Base-by-base conservation (phyloP, 164 flowering plant genomes). In the Stephania japonica region DNA sequence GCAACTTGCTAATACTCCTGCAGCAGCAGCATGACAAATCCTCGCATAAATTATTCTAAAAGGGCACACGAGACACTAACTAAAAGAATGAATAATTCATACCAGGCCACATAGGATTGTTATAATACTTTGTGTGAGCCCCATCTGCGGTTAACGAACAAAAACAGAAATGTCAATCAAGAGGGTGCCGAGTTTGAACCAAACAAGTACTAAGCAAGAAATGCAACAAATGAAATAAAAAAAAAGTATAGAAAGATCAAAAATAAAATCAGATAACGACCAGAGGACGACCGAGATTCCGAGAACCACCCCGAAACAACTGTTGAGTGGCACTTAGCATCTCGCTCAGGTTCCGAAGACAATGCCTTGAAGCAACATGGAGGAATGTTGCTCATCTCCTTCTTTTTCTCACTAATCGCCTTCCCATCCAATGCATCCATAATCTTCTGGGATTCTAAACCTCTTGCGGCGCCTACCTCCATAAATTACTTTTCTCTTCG, bases 71-170 rank as follows among this genome's bases (percentile, higher is more conserved):
- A 32, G 4, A 64, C 19, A 53, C 38, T 8, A 23, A 6, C 42
- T 38, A 70, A 26, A 64, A 24, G 4, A 13, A 56, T 32, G 18
- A 27, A 53, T 18, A 47, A 63, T 25, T 7, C 81, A 43, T 80
- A 95, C 99, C 99, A 66, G 96, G 98, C 99, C 99, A 95, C 99
- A 95, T 95, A 14, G 99, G 99, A 66, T 93, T 95, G 88, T 95
- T 90, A 81, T 83, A 95, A 76, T 87, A 95, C 47, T 84, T 65
- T 43, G 83, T 85, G 70, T 69, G 73, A 76, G 69, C 66, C 70
- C 80, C 82, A 68, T 72, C 95, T 88, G 86, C 42, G 79, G 41
- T 13, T 19, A 69, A 32, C 1, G 50, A 65, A 63, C 23, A 21
- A n/a, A 5, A 8, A 59, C 7, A 59, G 21, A 59, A 3, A 59